A percentile compares a stretch with the other conserved stretches of the same genome.
Conservation (phyloP, 352 stramenopile genomes). For the Phytophthora boehmeriae region DNA sequence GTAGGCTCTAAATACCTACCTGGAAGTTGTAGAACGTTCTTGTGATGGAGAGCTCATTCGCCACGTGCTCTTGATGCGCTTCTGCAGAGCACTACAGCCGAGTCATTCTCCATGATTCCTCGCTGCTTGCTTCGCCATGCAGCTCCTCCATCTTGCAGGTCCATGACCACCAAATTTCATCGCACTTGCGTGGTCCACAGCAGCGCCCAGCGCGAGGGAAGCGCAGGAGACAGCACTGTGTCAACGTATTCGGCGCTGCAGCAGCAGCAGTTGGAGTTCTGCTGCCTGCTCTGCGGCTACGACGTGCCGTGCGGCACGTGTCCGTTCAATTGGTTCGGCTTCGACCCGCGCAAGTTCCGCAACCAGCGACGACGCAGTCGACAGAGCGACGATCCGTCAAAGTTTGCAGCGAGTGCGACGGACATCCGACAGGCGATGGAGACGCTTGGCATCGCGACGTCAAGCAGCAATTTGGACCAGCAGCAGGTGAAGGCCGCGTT, state of each 20-base stretch:
- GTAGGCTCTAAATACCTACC: too few relatives aligned
- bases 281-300: slow-evolving; percentile 70
- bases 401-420: slow-evolving; percentile 4
- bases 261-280: slow-evolving; percentile 70
- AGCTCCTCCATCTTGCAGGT: background rate
- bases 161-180: slow-evolving; percentile 9
- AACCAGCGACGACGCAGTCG: slow-evolving; percentile 7
- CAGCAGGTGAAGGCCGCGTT: slow-evolving; percentile 61
- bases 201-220: background rate
- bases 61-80: background rate
- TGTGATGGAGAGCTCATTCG: slow-evolving; percentile 8
- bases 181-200: slow-evolving; percentile 6
- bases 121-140: slow-evolving; percentile 2
- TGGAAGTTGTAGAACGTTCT: slow-evolving; percentile 1
- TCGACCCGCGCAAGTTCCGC: slow-evolving; percentile 54
- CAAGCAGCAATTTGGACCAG: slow-evolving; percentile 4
- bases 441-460: slow-evolving; percentile 25
- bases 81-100: background rate
- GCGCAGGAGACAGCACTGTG: slow-evolving; percentile 14
- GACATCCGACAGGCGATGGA: slow-evolving; percentile 33
- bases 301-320: slow-evolving; percentile 64
- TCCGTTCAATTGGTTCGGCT: slow-evolving; percentile 72
- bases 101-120: slow-evolving; percentile 12
- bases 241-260: slow-evolving; percentile 39
- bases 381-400: slow-evolving; percentile 7